Percentiles rank a stretch among this genome's conserved stretches.
Evolutionary conservation across 306 rosid genomes (phyloP).

Genomic region (Prunus mume): DNA sequence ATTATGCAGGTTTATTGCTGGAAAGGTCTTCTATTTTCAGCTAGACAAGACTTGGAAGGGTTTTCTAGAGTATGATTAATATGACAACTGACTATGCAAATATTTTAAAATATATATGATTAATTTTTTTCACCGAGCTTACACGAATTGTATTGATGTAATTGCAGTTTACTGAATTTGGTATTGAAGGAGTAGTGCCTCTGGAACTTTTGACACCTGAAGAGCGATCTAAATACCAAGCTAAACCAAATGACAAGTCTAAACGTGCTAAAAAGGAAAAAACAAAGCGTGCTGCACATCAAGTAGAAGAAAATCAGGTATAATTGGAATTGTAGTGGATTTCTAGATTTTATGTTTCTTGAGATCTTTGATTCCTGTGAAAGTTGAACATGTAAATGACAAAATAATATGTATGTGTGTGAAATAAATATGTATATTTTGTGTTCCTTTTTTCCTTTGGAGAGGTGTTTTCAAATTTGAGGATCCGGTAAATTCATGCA

Average conservation of each 20-base stretch:
- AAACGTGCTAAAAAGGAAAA: constrained; percentile 91
- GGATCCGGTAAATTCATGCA: not conserved
- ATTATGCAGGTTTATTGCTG: constrained; percentile 89
- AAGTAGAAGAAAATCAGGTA: constrained; percentile 87
- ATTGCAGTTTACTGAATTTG: constrained; percentile 84
- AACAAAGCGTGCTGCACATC: constrained; percentile 56
- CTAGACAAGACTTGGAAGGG: constrained; percentile 97
- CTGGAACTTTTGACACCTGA: constrained; percentile 87
- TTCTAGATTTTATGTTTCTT: not conserved
- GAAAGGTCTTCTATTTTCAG: constrained; percentile 94
- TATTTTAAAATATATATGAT: not conserved
- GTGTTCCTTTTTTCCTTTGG: not conserved
- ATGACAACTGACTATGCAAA: not conserved
- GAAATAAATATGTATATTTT: not conserved
- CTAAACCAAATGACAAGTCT: constrained; percentile 73
- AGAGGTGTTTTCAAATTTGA: not conserved
- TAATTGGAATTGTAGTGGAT: constrained; percentile 20
- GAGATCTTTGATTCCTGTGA: not conserved
- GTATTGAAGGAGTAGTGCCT: constrained; percentile 92
- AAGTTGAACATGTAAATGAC: not conserved
- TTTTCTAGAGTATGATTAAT: constrained; percentile 67
- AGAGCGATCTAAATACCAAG: constrained; percentile 74
- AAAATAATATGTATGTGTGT: not conserved
- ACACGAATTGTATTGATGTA: constrained; percentile 8
- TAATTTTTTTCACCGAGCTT: not conserved